Conservation (phyloP, 345 rosid species). For the Lepidium sativum region DNA sequence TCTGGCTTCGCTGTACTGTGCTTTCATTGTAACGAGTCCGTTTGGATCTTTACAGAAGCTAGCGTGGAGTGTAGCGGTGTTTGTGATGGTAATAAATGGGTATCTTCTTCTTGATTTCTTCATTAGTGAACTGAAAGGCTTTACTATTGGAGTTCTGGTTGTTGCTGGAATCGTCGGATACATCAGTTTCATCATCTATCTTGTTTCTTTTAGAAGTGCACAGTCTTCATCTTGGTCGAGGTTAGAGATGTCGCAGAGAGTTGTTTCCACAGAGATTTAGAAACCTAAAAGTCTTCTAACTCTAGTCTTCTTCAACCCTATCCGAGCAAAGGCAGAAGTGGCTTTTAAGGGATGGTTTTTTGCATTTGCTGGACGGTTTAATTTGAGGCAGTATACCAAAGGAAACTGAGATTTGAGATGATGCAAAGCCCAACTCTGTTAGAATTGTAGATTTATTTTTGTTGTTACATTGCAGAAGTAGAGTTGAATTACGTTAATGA, state of each 20-base stretch:
- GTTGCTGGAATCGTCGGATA: conserved; percentile 45
- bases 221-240: conserved; percentile 39
- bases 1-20: not conserved
- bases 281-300: not conserved
- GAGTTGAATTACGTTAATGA: not conserved
- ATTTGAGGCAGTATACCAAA: not conserved
- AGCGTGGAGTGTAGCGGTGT: conserved; percentile 87
- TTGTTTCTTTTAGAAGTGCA: conserved; percentile 34
- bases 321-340: too few species aligned
- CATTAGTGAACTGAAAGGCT: conserved; percentile 50
- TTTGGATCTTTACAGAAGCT: conserved; percentile 36
- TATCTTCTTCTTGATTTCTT: conserved; percentile 75
- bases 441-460: conserved; percentile 1
- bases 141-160: conserved; percentile 37
- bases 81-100: conserved; percentile 76
- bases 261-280: conserved; percentile 25
- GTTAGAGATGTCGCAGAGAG: conserved; percentile 40
- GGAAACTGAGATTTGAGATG: not conserved
- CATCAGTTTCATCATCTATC: conserved; percentile 60
- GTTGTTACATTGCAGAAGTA: conserved; percentile 12
- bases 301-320: not conserved
- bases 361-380: conserved; percentile 2
- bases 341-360: not conserved
- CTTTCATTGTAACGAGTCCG: not conserved
- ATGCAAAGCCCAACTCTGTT: not conserved